A percentile compares a stretch with the other conserved stretches of the same genome.
phyloP scores from a whole-genome alignment of 108 stramenopile genomes.

The Discostella pseudostelligera region DNA sequence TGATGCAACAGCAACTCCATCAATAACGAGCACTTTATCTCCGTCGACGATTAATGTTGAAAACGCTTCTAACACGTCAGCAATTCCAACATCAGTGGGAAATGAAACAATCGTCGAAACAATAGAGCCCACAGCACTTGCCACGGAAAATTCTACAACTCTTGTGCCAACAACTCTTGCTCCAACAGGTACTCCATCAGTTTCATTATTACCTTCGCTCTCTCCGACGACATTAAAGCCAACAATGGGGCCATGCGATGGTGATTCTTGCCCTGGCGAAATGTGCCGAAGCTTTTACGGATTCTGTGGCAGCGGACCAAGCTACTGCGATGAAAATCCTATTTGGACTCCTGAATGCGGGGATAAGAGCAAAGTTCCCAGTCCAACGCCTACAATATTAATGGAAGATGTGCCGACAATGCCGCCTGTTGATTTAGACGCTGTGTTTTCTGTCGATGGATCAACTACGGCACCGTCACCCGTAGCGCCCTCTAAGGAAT shows the following conservation, averaged over 20 bases:
- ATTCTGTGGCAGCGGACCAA: conserved; percentile 37
- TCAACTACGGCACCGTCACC: conserved; percentile 4
- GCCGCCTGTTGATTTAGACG: conserved; percentile 10
- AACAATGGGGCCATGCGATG: conserved; percentile 38
- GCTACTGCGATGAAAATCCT: conserved; percentile 36
- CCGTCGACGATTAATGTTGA: not conserved
- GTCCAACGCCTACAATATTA: conserved; percentile 4
- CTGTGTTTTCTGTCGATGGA: conserved; percentile 1
- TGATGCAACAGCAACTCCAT: no score
- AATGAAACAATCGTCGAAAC: conserved; percentile 6
- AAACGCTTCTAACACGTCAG: not conserved
- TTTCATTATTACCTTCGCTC: conserved; percentile 13
- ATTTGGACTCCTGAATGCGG: conserved; percentile 34
- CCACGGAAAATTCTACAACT: not conserved
- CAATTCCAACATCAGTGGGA: not conserved
- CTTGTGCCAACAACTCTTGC: not conserved
- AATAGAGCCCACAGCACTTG: conserved; percentile 3
- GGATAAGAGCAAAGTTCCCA: conserved; percentile 15
- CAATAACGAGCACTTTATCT: not conserved
- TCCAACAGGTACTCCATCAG: conserved; percentile 4
- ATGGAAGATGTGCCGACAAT: not conserved
- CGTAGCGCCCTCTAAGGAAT: not conserved
- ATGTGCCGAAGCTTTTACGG: conserved; percentile 36
- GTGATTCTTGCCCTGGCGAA: conserved; percentile 33
- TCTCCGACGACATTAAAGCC: conserved; percentile 34